These are phyloP conservation scores for Skeletonema marinoi DNA, from an alignment of 108 stramenopile genomes.

Conservation along the genomic window DNA sequence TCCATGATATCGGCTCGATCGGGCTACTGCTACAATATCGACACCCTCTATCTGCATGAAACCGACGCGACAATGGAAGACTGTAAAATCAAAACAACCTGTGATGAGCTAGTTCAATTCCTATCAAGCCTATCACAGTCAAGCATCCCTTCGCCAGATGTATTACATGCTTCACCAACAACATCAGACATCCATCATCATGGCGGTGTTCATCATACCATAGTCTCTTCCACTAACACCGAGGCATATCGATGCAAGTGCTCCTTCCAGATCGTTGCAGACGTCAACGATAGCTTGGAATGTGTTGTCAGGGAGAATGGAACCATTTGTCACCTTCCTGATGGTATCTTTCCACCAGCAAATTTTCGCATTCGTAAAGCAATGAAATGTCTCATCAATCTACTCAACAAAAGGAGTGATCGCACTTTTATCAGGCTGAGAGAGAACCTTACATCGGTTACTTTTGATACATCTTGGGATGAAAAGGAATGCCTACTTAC, in stretches of 20 bases:
- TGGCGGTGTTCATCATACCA: too few species aligned
- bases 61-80: not conserved
- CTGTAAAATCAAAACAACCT: not conserved
- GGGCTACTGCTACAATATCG: too few species aligned
- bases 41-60: too few species aligned
- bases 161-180: not conserved
- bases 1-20: too few species aligned
- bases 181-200: too few species aligned
- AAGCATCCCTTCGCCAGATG: not conserved
- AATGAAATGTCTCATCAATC: conserved; percentile 52
- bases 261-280: conserved; percentile 61
- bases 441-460: conserved; percentile 52
- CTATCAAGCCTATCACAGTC: not conserved
- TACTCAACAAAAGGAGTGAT: conserved; percentile 27
- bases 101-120: not conserved
- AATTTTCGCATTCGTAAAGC: conserved; percentile 58
- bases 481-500: conserved; percentile 62
- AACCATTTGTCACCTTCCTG: conserved; percentile 34
- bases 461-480: conserved; percentile 67
- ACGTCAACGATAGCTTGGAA: conserved; percentile 13
- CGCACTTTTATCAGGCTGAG: conserved; percentile 19
- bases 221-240: not conserved
- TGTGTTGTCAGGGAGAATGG: conserved; percentile 60
- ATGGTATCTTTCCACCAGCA: conserved; percentile 63
- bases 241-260: conserved; percentile 70